phyloP scores from a whole-genome alignment of 1,284 basidiomycete species.

The Chalciporus sp. region DNA sequence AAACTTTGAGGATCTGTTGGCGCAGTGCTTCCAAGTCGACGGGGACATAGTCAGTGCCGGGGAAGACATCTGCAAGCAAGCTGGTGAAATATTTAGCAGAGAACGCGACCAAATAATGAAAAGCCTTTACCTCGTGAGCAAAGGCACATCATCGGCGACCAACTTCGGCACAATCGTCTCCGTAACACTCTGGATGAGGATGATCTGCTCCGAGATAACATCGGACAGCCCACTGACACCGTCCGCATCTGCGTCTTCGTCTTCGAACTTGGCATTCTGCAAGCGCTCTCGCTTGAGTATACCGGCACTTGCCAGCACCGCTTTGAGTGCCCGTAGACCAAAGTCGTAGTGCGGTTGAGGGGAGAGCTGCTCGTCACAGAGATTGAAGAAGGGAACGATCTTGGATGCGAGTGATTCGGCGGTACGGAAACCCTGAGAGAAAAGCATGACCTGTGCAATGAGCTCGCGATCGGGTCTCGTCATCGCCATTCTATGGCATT shows the following conservation, averaged over 20 bases:
- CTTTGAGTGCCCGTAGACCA: conserved; percentile 95
- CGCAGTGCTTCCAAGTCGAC: conserved; percentile 87
- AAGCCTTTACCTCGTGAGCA: conserved; percentile 77
- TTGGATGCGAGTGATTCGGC: conserved; percentile 96
- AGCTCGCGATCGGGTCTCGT: conserved; percentile 97
- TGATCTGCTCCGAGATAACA: conserved; percentile 86
- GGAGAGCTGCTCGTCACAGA: conserved; percentile 96
- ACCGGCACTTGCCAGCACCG: conserved; percentile 95
- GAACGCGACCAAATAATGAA: background rate
- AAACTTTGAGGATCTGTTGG: conserved; percentile 85
- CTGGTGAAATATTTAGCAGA: conserved; percentile 44
- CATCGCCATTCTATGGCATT: conserved; percentile 88
- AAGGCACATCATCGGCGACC: conserved; percentile 95
- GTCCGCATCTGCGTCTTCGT: conserved; percentile 43
- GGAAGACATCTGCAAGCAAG: conserved; percentile 96
- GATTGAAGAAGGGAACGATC: conserved; percentile 98
- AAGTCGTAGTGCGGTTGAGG: conserved; percentile 99
- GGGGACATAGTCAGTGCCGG: conserved; percentile 89
- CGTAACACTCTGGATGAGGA: conserved; percentile 98
- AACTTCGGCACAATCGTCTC: conserved; percentile 99
- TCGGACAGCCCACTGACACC: conserved; percentile 63
- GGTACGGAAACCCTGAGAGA: conserved; percentile 98
- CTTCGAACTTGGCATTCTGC: conserved; percentile 46
- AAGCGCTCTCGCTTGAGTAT: conserved; percentile 94
- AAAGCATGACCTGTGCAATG: conserved; percentile 99